These are phyloP conservation scores for Geotrichum phurueaensis DNA, from an alignment of 1,139 yeast genomes.

Conservation along the genomic window DNA sequence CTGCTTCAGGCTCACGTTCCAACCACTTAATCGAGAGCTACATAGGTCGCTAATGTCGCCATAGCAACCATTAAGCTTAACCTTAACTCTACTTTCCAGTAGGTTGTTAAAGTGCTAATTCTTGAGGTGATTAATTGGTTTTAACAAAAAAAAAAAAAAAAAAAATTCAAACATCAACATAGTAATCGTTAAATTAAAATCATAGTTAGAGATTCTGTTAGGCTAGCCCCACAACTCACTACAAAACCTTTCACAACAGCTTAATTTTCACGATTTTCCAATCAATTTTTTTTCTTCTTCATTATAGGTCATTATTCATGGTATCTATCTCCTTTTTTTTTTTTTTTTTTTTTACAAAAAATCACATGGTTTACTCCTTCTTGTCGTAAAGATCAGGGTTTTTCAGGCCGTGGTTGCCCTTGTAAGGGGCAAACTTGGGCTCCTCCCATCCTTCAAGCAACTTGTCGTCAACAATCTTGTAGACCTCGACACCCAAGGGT, in stretches of 20 bases:
- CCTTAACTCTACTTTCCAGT: neutral
- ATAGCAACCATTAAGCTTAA: neutral
- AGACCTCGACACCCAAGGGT: conserved; percentile 58
- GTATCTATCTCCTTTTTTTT: too few relatives aligned
- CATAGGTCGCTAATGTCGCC: neutral
- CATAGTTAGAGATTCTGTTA: too few relatives aligned
- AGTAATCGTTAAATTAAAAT: too few relatives aligned
- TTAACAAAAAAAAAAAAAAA: too few relatives aligned
- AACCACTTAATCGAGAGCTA: neutral
- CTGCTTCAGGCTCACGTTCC: neutral
- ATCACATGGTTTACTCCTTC: neutral
- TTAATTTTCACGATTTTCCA: too few relatives aligned
- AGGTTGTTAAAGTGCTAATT: neutral
- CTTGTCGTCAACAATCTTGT: conserved; percentile 43
- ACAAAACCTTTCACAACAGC: too few relatives aligned
- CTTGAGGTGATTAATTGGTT: neutral
- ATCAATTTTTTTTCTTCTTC: too few relatives aligned
- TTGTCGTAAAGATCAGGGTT: conserved; percentile 1
- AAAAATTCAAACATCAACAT: too few relatives aligned
- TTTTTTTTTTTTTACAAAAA: too few relatives aligned
- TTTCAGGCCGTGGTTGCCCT: conserved; percentile 50
- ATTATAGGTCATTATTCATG: too few relatives aligned
- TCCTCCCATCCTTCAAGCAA: conserved; percentile 46
- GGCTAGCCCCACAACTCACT: too few relatives aligned
- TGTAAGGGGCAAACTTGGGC: conserved; percentile 48